These are phyloP conservation scores for Barnettozyma salicaria DNA, from an alignment of 805 yeast genomes.

Conservation along the genomic window DNA sequence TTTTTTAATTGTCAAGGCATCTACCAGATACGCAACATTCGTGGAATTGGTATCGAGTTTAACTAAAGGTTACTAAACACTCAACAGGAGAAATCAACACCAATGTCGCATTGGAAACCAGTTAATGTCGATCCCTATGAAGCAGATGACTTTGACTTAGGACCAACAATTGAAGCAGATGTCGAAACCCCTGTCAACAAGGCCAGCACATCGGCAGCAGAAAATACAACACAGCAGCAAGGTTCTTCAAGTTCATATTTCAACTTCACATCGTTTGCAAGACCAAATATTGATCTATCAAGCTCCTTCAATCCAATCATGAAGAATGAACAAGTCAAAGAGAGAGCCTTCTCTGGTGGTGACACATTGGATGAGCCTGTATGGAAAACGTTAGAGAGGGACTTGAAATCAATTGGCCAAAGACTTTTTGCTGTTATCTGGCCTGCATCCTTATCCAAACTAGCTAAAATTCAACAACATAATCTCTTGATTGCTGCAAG, in stretches of 20 bases:
- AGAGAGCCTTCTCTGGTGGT: slow-evolving; percentile 45
- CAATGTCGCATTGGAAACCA: slow-evolving; percentile 24
- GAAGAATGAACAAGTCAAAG: slow-evolving; percentile 25
- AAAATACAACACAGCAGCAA: slow-evolving; percentile 1
- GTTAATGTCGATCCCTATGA: slow-evolving; percentile 24
- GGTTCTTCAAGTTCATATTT: slow-evolving; percentile 18
- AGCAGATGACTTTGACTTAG: slow-evolving; percentile 26
- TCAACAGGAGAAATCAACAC: not conserved
- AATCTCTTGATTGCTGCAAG: slow-evolving; percentile 25
- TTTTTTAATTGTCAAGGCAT: no score
- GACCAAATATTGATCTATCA: slow-evolving; percentile 29
- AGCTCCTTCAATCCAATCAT: slow-evolving; percentile 28
- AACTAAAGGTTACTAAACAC: no score
- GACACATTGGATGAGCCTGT: slow-evolving; percentile 73
- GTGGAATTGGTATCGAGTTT: no score
- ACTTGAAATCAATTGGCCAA: slow-evolving; percentile 37
- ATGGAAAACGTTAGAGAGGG: slow-evolving; percentile 44
- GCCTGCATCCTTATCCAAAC: slow-evolving; percentile 30
- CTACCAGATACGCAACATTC: no score
- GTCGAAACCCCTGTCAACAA: slow-evolving; percentile 9
- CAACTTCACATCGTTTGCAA: slow-evolving; percentile 25
- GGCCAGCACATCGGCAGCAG: slow-evolving; percentile 4
- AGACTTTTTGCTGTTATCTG: slow-evolving; percentile 39
- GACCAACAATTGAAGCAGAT: slow-evolving; percentile 27
- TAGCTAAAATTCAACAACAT: slow-evolving; percentile 28